These are phyloP conservation scores for Apiotrichum gracile DNA, from an alignment of 1,284 basidiomycete genomes.

Conservation along the genomic window DNA sequence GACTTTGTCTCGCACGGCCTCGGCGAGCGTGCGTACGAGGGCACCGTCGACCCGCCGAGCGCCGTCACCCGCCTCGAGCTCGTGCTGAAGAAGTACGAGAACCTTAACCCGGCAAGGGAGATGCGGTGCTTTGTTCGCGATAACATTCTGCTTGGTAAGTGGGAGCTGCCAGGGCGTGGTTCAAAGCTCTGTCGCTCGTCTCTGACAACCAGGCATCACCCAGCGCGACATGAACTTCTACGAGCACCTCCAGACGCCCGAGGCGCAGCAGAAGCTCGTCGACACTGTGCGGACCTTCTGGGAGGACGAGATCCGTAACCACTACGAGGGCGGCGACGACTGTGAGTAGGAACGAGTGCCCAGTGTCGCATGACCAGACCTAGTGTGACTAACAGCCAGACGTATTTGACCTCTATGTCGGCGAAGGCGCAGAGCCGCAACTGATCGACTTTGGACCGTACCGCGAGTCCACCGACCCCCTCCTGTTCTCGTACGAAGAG, in stretches of 20 bases:
- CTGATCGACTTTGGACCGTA: constrained; percentile 90
- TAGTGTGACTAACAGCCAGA: constrained; percentile 52
- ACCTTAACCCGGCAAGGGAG: constrained; percentile 75
- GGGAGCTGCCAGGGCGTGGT: no score
- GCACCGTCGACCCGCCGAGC: constrained; percentile 32
- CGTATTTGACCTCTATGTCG: constrained; percentile 78
- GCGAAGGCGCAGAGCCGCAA: constrained; percentile 70
- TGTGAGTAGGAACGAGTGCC: no score
- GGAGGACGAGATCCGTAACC: constrained; percentile 58
- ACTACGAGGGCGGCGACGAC: constrained; percentile 58
- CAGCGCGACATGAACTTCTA: constrained; percentile 91
- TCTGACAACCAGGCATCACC: constrained; percentile 58
- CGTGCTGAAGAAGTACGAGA: constrained; percentile 87
- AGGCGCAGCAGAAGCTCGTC: constrained; percentile 56
- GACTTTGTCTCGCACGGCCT: constrained; percentile 84
- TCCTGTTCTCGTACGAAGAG: constrained; percentile 79
- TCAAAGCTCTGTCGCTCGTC: neutral
- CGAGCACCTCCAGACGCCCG: constrained; percentile 68
- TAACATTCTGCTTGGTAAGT: constrained; percentile 3
- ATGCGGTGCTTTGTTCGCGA: constrained; percentile 77
- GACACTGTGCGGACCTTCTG: constrained; percentile 60
- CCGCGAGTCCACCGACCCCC: constrained; percentile 72
- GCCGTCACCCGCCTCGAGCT: constrained; percentile 59
- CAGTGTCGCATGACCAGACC: no score
- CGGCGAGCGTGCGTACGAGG: constrained; percentile 46